Evolutionary conservation across 1,284 basidiomycete species (phyloP), one percentile per base, ranked within the genome.

Genomic region (Ustilago hordei): DNA sequence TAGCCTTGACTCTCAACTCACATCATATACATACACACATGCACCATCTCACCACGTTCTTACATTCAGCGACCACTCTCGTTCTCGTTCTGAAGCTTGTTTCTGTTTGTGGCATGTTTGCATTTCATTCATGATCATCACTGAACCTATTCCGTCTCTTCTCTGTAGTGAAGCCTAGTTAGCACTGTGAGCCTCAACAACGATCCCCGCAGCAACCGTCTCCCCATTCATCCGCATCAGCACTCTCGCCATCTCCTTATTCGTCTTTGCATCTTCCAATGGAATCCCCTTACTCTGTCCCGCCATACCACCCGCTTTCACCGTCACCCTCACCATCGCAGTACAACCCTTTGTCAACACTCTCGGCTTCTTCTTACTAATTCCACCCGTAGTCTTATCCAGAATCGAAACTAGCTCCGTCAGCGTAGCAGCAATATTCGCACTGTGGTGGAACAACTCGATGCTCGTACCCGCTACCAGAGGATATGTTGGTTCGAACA

Each of bases 201-300:
- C 81, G 15, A 86, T 84, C 91, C 95, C 95, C 61, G 95, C 95
- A 53, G 92, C 94, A 69, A 99, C 93, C 13, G 96, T 98, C 88
- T 98, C 95, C 0, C 97, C 96, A 19, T 91, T 91, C 70, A 95
- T 89, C 43, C 96, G 89, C 70, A 99, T 89, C 60, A 99, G 86
- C 54, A 99, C 90, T 48, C 96, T 89, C 0, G 95, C 95, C 96
- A 99, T 97, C 76, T 97, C 94, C 87, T 98, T 98, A 87, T 95
- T 98, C n/a, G 88, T 88, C 4, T 91, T 87, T 73, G 96, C 96
- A 1, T 93, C 90, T 85, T 99, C 96, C 36, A 86, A 59, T 28
- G 84, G 81, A 34, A 75, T 72, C 11, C 80, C 81, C 3, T 64
- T 62, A 38, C 75, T 75, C 64, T 76, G 72, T 1, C 81, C 80